Conservation (phyloP, 1,284 basidiomycete species). For the Blastosporella zonata region DNA sequence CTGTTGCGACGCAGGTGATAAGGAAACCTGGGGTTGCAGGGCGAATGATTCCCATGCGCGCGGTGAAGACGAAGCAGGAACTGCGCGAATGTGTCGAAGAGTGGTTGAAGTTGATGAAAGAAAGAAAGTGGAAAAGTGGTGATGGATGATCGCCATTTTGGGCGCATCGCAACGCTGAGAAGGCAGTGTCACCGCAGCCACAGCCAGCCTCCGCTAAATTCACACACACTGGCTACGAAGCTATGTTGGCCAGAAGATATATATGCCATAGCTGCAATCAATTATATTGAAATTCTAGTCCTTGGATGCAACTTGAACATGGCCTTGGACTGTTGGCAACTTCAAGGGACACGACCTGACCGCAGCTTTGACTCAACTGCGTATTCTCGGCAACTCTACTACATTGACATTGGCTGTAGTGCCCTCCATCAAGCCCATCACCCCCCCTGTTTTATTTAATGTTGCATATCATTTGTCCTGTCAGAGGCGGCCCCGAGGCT, state of each 20-base stretch:
- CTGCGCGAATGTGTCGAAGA: background rate
- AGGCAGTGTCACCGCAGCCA: no score
- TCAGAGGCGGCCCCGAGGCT: background rate
- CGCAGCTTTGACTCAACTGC: background rate
- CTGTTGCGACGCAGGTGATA: conserved; percentile 70
- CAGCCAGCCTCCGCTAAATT: background rate
- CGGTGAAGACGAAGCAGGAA: background rate
- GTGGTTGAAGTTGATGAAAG: background rate
- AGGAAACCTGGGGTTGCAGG: conserved; percentile 86
- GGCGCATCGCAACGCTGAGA: no score
- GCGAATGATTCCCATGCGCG: conserved; percentile 55
- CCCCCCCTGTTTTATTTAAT: background rate
- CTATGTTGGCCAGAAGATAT: background rate
- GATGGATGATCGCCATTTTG: no score
- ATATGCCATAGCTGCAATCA: no score
- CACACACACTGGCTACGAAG: background rate
- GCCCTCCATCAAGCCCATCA: background rate
- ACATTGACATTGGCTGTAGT: no score
- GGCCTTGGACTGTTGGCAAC: no score
- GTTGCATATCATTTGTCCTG: background rate
- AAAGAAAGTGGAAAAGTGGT: background rate
- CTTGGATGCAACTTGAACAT: no score
- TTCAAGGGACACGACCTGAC: no score
- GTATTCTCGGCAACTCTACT: background rate
- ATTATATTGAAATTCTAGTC: no score